phyloP scores from a whole-genome alignment of 2,329 filamentous ascomycete genomes.

The Falciphora oryzae region DNA sequence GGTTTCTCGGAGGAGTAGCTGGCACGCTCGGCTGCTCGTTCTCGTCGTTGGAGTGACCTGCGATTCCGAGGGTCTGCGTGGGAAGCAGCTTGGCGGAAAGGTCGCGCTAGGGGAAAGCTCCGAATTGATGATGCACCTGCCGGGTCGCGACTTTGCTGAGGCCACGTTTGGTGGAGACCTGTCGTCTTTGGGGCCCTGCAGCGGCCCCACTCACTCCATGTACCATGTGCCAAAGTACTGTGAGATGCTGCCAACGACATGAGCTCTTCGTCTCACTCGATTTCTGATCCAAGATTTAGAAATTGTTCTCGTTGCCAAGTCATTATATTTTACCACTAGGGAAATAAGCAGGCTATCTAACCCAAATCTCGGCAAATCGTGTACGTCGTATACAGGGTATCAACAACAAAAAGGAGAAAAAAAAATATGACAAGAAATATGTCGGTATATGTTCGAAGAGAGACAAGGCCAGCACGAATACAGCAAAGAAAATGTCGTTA shows the following conservation, averaged over 20 bases:
- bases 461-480: background rate
- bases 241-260: no score
- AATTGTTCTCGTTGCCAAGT: background rate
- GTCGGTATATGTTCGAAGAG: background rate
- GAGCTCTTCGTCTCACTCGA: no score
- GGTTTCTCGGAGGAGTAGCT: background rate
- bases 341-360: background rate
- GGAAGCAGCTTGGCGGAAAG: background rate
- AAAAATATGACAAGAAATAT: background rate
- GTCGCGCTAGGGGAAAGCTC: background rate
- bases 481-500: background rate
- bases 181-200: background rate
- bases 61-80: background rate
- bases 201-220: background rate
- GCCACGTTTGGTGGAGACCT: background rate
- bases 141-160: background rate
- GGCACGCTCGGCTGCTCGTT: background rate
- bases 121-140: background rate
- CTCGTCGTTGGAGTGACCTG: background rate
- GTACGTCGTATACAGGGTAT: conserved; percentile 1
- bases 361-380: background rate
- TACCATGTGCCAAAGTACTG: no score
- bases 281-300: no score
- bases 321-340: background rate
- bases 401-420: background rate